Base-by-base conservation (phyloP, 2,329 filamentous ascomycete species). In the Fusarium papillatum region DNA sequence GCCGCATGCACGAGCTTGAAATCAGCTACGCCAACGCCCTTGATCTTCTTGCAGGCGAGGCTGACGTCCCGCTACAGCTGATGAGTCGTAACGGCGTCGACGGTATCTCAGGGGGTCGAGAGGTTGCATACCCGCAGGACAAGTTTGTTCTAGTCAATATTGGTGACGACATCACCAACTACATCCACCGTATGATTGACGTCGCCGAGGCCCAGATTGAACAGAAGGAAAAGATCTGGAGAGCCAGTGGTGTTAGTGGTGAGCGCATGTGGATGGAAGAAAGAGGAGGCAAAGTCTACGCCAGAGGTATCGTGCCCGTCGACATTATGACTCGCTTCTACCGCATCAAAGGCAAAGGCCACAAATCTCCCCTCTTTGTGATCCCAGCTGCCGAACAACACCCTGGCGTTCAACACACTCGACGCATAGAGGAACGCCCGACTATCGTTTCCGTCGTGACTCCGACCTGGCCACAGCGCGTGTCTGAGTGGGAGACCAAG, bases 1-100 rank as follows among this genome's bases (percentile, higher is more conserved):
- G 82, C 9, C 89, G 90, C 48, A 86, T 89, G 82, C 90, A 91
- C 78, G 89, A 91, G 74, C 87, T 92, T 4, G 90, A 92, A 78
- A 86, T 88, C 16, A 80, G 83, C 22, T 88, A 91, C 71, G 88
- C 84, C 70, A 88, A 89, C 71, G 82, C 87, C 1, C 81, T 89
- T 29, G 88, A 91, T 71, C 80, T 86, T 0, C 83, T 92, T 3
- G 84, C 84, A 0, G 85, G 86, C 34, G 89, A 90, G 75, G 88
- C 89, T 2, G 79, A 84, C 9, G 84, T 89, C 2, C 89, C 90
- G 1, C 74, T 82, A 48, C 88, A 91, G 83, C 83, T 90, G 72
- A 84, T 91, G 39, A 88, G 88, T 24, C 83, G 85, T 19, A 80
- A 88, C 14, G 90, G 91, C 1, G 87, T 89, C 1, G 86, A 89